Evolutionary conservation across 139 green algal genomes (phyloP).

Genomic region (Picochlorum sp.): DNA sequence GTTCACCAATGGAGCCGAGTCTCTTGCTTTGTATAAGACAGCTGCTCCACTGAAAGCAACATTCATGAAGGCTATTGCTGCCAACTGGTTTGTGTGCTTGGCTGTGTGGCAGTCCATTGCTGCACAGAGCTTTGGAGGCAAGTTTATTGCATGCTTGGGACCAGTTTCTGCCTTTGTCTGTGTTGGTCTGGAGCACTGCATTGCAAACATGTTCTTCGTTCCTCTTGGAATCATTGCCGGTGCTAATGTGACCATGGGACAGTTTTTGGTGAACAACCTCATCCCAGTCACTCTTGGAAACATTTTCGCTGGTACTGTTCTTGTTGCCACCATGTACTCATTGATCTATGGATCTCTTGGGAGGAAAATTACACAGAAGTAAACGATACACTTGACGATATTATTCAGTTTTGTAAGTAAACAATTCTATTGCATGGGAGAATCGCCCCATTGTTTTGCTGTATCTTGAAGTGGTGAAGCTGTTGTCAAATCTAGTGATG

Average conservation of each 20-base stretch:
- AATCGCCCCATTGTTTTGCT: background rate
- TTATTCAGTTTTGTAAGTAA: background rate
- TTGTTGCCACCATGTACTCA: constrained; percentile 50
- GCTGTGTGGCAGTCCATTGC: constrained; percentile 70
- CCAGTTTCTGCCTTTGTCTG: constrained; percentile 77
- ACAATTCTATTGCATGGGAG: background rate
- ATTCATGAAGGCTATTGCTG: constrained; percentile 61
- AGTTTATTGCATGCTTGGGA: constrained; percentile 65
- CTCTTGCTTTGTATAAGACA: constrained; percentile 42
- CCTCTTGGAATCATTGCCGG: constrained; percentile 37
- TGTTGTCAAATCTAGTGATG: background rate
- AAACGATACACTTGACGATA: constrained; percentile 2
- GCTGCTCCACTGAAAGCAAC: constrained; percentile 35
- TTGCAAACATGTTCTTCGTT: constrained; percentile 75
- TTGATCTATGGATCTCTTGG: constrained; percentile 46
- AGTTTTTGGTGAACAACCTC: constrained; percentile 52
- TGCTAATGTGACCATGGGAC: constrained; percentile 45
- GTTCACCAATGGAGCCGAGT: constrained; percentile 20
- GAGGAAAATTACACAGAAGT: constrained; percentile 22
- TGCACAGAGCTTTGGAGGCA: constrained; percentile 59
- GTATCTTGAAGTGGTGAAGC: constrained; percentile 7
- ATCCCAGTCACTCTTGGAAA: constrained; percentile 88
- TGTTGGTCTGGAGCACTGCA: constrained; percentile 75
- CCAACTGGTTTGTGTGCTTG: constrained; percentile 89
- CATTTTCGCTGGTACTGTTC: constrained; percentile 61